Percentiles rank a stretch among this genome's conserved stretches.
phyloP scores from a whole-genome alignment of 345 rosid species.

The Brassica rapa region DNA sequence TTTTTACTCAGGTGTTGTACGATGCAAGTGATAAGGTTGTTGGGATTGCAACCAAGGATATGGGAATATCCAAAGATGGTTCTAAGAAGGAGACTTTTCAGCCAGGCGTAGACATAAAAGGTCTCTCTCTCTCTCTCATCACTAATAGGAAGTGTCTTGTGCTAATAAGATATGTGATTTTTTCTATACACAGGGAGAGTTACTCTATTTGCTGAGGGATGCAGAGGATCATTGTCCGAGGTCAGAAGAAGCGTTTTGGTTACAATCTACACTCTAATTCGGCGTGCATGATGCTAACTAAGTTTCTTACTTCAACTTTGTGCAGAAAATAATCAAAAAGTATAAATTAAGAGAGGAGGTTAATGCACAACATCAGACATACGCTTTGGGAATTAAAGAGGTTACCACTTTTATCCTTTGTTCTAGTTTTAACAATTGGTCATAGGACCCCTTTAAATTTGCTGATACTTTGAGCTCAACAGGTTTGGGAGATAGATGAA shows the following conservation, averaged over 20 bases:
- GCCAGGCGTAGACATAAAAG: conserved; percentile 80
- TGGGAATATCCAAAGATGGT: conserved; percentile 96
- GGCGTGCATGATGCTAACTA: conserved; percentile 13
- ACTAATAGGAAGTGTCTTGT: neutral
- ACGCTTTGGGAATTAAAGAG: conserved; percentile 98
- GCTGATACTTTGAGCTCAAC: conserved; percentile 28
- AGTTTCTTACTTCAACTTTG: conserved; percentile 12
- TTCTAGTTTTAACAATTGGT: neutral
- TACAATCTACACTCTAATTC: too few species aligned
- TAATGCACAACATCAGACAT: conserved; percentile 90
- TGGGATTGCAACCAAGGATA: conserved; percentile 92
- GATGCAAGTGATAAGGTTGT: conserved; percentile 63
- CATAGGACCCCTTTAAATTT: neutral
- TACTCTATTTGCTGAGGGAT: conserved; percentile 89
- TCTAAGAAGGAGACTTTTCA: conserved; percentile 84
- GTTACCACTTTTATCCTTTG: conserved; percentile 29
- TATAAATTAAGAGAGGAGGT: conserved; percentile 75
- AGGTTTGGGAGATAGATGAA: conserved; percentile 98
- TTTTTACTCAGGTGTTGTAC: conserved; percentile 58
- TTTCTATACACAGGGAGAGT: conserved; percentile 58
- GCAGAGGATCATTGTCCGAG: conserved; percentile 97
- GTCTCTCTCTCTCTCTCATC: conserved; percentile 38
- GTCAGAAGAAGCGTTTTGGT: conserved; percentile 43
- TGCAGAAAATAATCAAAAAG: conserved; percentile 65
- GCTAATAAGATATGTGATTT: conserved; percentile 16